Evolutionary conservation across 768 basidiomycete species (phyloP).

Genomic region (Mycena polygramma): DNA sequence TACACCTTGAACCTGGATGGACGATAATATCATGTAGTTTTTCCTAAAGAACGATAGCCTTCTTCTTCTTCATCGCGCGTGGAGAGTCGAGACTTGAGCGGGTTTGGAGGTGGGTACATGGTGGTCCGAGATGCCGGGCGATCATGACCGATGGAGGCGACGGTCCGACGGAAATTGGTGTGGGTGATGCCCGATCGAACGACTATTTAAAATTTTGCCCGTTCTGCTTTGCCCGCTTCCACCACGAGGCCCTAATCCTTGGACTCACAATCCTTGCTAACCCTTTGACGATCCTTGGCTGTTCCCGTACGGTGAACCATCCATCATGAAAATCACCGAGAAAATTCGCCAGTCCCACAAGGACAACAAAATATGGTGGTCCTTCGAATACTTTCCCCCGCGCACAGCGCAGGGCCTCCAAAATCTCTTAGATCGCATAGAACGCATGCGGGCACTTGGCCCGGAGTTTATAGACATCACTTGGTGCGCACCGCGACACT

Average conservation of each 20-base stretch:
- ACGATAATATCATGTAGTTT: too few relatives aligned
- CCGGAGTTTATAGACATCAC: constrained; percentile 99
- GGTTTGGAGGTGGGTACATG: too few relatives aligned
- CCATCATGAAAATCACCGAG: constrained; percentile 91
- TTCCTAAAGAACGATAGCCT: too few relatives aligned
- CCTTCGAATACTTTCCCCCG: constrained; percentile 98
- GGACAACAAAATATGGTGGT: constrained; percentile 95
- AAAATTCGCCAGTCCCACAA: constrained; percentile 90
- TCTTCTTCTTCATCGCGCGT: too few relatives aligned
- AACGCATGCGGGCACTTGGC: constrained; percentile 94
- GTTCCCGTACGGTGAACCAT: constrained; percentile 35
- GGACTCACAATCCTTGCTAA: constrained; percentile 33
- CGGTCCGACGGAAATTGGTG: background rate
- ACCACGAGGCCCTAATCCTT: background rate
- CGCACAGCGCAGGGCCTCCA: constrained; percentile 95
- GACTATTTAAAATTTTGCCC: background rate
- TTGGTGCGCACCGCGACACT: constrained; percentile 64
- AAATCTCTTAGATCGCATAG: constrained; percentile 98
- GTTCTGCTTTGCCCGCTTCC: background rate
- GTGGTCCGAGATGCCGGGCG: background rate
- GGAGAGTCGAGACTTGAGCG: too few relatives aligned
- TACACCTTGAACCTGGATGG: too few relatives aligned
- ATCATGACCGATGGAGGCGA: too few relatives aligned
- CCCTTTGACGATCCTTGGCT: constrained; percentile 32
- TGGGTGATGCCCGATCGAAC: constrained; percentile 11